phyloP scores from a whole-genome alignment of 345 rosid genomes.

The Dipteronia dyeriana region DNA sequence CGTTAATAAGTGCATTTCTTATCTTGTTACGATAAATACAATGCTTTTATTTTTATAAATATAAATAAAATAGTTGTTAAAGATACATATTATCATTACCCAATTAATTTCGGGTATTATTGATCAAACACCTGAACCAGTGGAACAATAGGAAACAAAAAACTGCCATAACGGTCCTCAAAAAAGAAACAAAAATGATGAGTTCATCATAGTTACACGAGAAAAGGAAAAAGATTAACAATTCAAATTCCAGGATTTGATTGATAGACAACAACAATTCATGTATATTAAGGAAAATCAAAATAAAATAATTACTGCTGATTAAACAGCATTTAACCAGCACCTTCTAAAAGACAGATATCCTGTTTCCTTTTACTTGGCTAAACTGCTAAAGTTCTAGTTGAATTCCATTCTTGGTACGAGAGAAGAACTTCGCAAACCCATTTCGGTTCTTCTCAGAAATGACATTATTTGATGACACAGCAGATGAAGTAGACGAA shows the following conservation, averaged over 20 bases:
- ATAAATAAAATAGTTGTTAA: too few relatives aligned
- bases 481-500: slow-evolving; percentile 43
- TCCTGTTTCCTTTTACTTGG: background rate
- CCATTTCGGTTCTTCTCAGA: slow-evolving; percentile 84
- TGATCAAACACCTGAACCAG: background rate
- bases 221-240: background rate
- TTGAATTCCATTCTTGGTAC: slow-evolving; percentile 88
- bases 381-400: slow-evolving; percentile 79
- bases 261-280: slow-evolving; percentile 6
- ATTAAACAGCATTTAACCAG: slow-evolving; percentile 44
- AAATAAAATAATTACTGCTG: slow-evolving; percentile 13
- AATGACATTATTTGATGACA: slow-evolving; percentile 45
- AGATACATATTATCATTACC: too few relatives aligned
- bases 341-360: slow-evolving; percentile 7
- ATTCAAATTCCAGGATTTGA: background rate
- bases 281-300: slow-evolving; percentile 12
- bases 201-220: background rate
- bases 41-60: too few relatives aligned
- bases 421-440: slow-evolving; percentile 81
- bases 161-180: background rate
- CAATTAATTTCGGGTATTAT: too few relatives aligned
- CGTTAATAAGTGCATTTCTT: too few relatives aligned
- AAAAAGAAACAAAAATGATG: background rate
- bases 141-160: too few relatives aligned
- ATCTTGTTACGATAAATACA: too few relatives aligned